Evolutionary conservation across 2,329 filamentous ascomycete genomes (phyloP), one percentile per base, ranked within the genome.

Genomic region (Penicillium concentricum): DNA sequence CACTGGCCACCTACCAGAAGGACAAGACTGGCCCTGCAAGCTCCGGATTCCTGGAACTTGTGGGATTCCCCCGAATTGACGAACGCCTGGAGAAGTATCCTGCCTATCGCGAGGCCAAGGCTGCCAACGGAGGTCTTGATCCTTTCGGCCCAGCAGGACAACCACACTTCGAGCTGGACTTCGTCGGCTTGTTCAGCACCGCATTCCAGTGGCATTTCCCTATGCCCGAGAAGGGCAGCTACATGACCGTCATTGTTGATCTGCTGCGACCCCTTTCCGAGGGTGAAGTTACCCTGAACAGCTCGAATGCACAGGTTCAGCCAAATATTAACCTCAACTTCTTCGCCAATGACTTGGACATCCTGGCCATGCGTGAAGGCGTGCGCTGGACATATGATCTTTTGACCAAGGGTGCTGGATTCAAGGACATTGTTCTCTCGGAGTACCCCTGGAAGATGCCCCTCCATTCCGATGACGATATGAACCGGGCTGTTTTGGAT

Each of bases 381-480:
- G 76, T 86, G 15, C 76, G 82, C n/a, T 84, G 77, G 67, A 74
- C 76, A 7, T 81, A 76, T 46, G 83, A 87, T 61, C 72, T 87
- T 18, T 62, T 87, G 2, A 82, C 74, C 37, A 81, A 78, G 12
- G 84, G 84, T 2, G 80, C 82, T 2, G 82, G 80, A 1, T 81
- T 87, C 71, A 83, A 74, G 62, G 73, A 76, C 43, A 61, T 76
- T 18, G 60, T 75, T 37, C 56, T 63, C 2, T 58, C 50, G 3
- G 73, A 76, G 76, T 87, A 86, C 64, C 85, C 85, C 0, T 87
- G 82, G 83, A 71, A 77, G 0, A 84, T 87, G 82, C 84, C 84
- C 0, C 75, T 80, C 3, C 64, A 82, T 15, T 78, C 76, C 0
- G 82, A 87, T 52, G 79, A 81, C 55, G 80, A 73, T 2, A 87